Evolutionary conservation across 257 asterid genomes (phyloP), one percentile per base, ranked within the genome.

Genomic region (Solanum dulcamara): DNA sequence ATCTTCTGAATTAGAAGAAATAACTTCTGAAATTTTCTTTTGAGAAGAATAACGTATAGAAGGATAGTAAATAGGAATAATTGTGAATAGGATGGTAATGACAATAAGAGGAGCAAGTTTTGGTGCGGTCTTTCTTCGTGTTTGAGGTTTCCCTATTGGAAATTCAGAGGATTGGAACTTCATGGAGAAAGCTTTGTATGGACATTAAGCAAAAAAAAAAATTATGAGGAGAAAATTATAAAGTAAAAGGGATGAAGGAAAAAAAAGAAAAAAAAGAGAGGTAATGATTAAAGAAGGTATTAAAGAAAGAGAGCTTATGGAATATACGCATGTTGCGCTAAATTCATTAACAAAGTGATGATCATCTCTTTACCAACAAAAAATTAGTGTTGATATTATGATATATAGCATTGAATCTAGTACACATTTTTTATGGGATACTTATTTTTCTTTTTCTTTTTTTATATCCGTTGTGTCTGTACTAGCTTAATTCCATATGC

Each of bases 141-240:
- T 48, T 46, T 91, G 97, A 33, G 86, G 81, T 91, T 92, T 93
- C 79, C 89, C 88, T 1, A 87, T 38, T 26, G 94, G 92, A 83
- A 91, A 87, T 30, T 94, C 94, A n/a, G 88, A 64, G 84, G 89
- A 84, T 82, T 85, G 88, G 83, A 83, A 89, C 93, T 90, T 95
- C 98, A 93, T 93, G 64, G 91, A 60, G 48, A 83, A 20, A 33
- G 22, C 11, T 28, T 38, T 60, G 18, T 24, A 26, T 40, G 40
- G 17, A 48, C 83, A 79, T 48, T 66, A 77, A 46, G 38, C 28
- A 26, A 4, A 9, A 28, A 2, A 30, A n/a, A 59, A 11, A 10
- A 50, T 10, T 22, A 57, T 48, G 0, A 26, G 30, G 11, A 35
- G 30, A 80, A 46, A 51, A 2, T 37, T 35, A 87, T 33, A 5